phyloP scores from a whole-genome alignment of 805 yeast genomes.

The Suhomyces xylopsoci region DNA sequence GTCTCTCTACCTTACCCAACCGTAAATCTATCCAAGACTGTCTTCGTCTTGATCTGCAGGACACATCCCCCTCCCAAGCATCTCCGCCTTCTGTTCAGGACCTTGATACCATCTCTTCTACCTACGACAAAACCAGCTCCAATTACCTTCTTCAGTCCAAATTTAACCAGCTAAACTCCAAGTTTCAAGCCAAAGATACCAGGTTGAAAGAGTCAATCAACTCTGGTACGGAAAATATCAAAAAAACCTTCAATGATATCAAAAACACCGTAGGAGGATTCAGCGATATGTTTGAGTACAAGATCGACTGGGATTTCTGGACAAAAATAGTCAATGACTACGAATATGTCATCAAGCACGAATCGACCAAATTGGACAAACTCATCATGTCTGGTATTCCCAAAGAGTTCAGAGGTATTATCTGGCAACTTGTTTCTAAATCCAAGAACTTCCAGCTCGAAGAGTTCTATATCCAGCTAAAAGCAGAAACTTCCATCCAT shows the following conservation, averaged over 20 bases:
- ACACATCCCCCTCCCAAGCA: constrained; percentile 9
- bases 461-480: constrained; percentile 53
- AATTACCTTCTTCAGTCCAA: constrained; percentile 61
- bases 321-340: constrained; percentile 75
- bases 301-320: constrained; percentile 87
- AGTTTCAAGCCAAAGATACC: constrained; percentile 47
- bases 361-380: constrained; percentile 55
- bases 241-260: constrained; percentile 46
- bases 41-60: constrained; percentile 20
- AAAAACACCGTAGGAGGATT: constrained; percentile 46
- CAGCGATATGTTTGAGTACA: constrained; percentile 28
- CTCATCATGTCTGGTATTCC: constrained; percentile 81
- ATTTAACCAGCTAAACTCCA: constrained; percentile 52
- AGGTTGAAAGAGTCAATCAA: constrained; percentile 46
- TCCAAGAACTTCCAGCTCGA: constrained; percentile 66
- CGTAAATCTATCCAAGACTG: constrained; percentile 26
- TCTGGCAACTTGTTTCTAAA: constrained; percentile 87
- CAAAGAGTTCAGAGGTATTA: constrained; percentile 75
- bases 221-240: constrained; percentile 37
- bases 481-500: constrained; percentile 54
- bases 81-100: constrained; percentile 8
- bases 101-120: constrained; percentile 14
- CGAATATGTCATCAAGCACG: constrained; percentile 57
- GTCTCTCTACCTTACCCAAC: constrained; percentile 33
- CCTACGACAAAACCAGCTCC: constrained; percentile 18